phyloP scores from a whole-genome alignment of 2,329 filamentous ascomycete genomes.

The Phoma sp. region DNA sequence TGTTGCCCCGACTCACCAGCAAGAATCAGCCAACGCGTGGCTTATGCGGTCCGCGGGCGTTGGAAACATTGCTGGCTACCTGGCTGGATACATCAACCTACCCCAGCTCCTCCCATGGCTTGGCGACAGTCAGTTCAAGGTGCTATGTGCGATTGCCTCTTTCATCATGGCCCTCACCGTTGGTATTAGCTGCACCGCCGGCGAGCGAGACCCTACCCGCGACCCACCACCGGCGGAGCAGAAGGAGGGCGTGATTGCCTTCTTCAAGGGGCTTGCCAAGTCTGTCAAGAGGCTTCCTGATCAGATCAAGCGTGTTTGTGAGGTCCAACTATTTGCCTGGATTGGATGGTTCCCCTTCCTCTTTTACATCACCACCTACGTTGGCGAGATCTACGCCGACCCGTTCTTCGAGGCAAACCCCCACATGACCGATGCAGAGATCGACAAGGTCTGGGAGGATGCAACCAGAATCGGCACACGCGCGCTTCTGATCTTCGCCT shows the following conservation, averaged over 20 bases:
- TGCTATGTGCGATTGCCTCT: slow-evolving; percentile 85
- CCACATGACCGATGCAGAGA: slow-evolving; percentile 75
- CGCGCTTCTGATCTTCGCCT: slow-evolving; percentile 85
- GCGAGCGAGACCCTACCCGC: slow-evolving; percentile 80
- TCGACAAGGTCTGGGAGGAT: slow-evolving; percentile 81
- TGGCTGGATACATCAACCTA: slow-evolving; percentile 84
- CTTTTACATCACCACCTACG: slow-evolving; percentile 94
- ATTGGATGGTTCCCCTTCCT: slow-evolving; percentile 95
- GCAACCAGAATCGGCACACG: slow-evolving; percentile 89
- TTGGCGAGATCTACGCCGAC: slow-evolving; percentile 91
- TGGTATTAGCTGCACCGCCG: slow-evolving; percentile 69
- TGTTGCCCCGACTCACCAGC: slow-evolving; percentile 89
- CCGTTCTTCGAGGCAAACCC: slow-evolving; percentile 80
- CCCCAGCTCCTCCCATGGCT: slow-evolving; percentile 78
- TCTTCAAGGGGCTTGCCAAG: slow-evolving; percentile 79
- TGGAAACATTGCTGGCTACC: slow-evolving; percentile 89
- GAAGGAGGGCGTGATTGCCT: slow-evolving; percentile 72
- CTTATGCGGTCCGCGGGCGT: slow-evolving; percentile 84
- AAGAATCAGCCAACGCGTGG: slow-evolving; percentile 94
- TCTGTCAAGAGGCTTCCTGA: slow-evolving; percentile 81
- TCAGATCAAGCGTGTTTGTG: slow-evolving; percentile 81
- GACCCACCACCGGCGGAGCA: slow-evolving; percentile 67
- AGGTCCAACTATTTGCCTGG: slow-evolving; percentile 75
- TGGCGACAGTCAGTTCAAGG: slow-evolving; percentile 89
- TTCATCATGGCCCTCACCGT: slow-evolving; percentile 75